Percentiles rank a stretch among this genome's conserved stretches.
Conservation (phyloP, 2,329 filamentous ascomycete species). For the Alternaria infectoria region DNA sequence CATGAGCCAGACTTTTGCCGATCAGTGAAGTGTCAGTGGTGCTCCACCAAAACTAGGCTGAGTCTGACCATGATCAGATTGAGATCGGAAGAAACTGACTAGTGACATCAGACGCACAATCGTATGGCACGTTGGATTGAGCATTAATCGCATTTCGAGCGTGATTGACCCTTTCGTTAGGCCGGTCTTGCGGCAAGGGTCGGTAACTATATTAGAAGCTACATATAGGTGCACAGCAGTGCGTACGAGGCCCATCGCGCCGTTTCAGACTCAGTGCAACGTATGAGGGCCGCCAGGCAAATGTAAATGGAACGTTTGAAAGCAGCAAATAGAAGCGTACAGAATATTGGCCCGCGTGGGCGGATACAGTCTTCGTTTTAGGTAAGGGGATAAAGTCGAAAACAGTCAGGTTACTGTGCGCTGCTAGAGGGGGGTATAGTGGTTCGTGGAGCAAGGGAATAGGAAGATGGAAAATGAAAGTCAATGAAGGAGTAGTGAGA, state of each 20-base stretch:
- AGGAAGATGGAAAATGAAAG: conserved; percentile 2
- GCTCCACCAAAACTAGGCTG: not conserved
- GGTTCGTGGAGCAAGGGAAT: conserved; percentile 28
- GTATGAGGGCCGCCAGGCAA: conserved; percentile 6
- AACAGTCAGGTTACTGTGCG: conserved; percentile 17
- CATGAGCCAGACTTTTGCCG: conserved; percentile 13
- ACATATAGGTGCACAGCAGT: conserved; percentile 23
- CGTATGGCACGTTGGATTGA: conserved; percentile 2
- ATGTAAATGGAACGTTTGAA: conserved; percentile 8
- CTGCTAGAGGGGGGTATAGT: conserved; percentile 41
- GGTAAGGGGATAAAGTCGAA: conserved; percentile 25
- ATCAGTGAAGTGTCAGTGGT: conserved; percentile 9
- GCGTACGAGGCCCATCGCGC: conserved; percentile 22
- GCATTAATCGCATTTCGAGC: conserved; percentile 18
- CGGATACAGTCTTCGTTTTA: conserved; percentile 50
- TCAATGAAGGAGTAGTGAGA: conserved; percentile 14
- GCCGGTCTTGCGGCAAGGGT: conserved; percentile 17
- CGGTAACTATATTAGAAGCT: conserved; percentile 20
- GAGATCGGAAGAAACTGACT: conserved; percentile 1
- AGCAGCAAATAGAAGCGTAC: conserved; percentile 29
- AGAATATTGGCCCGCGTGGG: conserved; percentile 48
- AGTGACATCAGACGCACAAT: conserved; percentile 4
- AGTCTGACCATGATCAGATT: not conserved
- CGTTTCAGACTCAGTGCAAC: conserved; percentile 19
- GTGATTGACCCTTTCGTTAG: conserved; percentile 13